These are phyloP conservation scores for Parsonsia alboflavescens DNA, from an alignment of 257 asterid genomes.

Conservation along the genomic window DNA sequence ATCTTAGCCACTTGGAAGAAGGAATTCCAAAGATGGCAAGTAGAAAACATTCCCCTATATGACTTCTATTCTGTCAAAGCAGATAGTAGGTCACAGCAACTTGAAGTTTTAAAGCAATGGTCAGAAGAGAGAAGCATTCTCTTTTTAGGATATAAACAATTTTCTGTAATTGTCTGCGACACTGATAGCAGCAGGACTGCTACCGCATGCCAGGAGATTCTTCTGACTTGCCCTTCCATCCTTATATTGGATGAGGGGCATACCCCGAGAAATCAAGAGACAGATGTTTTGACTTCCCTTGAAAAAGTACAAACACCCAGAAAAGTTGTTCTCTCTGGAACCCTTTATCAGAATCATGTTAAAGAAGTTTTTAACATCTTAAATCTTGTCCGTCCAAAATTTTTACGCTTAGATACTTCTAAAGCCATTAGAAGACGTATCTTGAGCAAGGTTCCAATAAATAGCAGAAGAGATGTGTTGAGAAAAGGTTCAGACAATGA, in stretches of 20 bases:
- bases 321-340: conserved; percentile 95
- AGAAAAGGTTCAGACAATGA: conserved; percentile 58
- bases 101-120: conserved; percentile 83
- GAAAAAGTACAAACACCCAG: conserved; percentile 81
- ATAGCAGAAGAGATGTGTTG: conserved; percentile 40
- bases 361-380: conserved; percentile 86
- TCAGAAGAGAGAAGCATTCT: conserved; percentile 61
- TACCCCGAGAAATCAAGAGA: conserved; percentile 88
- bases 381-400: conserved; percentile 95
- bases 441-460: conserved; percentile 62
- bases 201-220: conserved; percentile 54
- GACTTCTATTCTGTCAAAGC: conserved; percentile 93
- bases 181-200: conserved; percentile 42
- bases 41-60: conserved; percentile 65
- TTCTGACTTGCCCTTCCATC: conserved; percentile 65
- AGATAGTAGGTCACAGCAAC: conserved; percentile 75
- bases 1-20: conserved; percentile 79
- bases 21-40: conserved; percentile 89
- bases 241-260: conserved; percentile 95
- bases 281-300: conserved; percentile 82
- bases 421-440: conserved; percentile 71
- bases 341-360: conserved; percentile 92
- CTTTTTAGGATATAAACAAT: conserved; percentile 84
- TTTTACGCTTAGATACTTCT: conserved; percentile 60
- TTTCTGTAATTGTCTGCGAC: conserved; percentile 75